phyloP scores from a whole-genome alignment of 176 grass and related monocot species.

The Juncus inflexus region DNA sequence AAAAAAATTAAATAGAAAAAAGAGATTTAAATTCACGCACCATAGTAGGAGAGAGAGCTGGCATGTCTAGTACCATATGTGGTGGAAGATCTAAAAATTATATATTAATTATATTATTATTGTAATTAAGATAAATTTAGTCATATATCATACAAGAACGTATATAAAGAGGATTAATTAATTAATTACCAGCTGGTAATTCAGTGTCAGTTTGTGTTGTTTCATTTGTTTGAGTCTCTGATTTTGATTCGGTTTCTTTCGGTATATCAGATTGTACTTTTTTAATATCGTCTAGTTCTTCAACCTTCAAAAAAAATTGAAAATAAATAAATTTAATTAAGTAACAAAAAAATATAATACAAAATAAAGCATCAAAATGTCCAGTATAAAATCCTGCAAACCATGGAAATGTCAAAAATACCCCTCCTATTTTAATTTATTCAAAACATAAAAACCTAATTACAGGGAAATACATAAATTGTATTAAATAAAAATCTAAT shows the following conservation, averaged over 20 bases:
- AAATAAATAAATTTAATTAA: background rate
- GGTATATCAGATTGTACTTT: slow-evolving; percentile 63
- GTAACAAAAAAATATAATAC: background rate
- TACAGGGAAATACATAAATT: background rate
- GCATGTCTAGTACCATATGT: slow-evolving; percentile 82
- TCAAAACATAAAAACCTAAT: too few species aligned
- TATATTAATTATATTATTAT: slow-evolving; percentile 19
- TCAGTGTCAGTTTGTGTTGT: slow-evolving; percentile 19
- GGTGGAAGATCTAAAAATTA: slow-evolving; percentile 54
- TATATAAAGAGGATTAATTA: slow-evolving; percentile 4
- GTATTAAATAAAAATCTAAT: background rate
- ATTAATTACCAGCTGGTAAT: slow-evolving; percentile 15
- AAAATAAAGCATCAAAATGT: background rate
- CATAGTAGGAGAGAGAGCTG: slow-evolving; percentile 92
- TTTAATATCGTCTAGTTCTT: slow-evolving; percentile 70
- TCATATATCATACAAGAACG: background rate
- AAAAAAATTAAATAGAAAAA: background rate
- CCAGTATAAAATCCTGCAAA: too few species aligned
- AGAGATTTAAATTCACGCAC: slow-evolving; percentile 30
- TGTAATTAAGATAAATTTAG: background rate
- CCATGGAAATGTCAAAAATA: too few species aligned
- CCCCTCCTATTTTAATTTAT: too few species aligned
- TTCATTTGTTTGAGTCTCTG: slow-evolving; percentile 42
- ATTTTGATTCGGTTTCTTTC: slow-evolving; percentile 52
- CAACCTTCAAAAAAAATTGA: slow-evolving; percentile 49